A percentile compares a stretch with the other conserved stretches of the same genome.
phyloP scores from a whole-genome alignment of 2,329 filamentous ascomycete species.

The Aspergillus sp. region DNA sequence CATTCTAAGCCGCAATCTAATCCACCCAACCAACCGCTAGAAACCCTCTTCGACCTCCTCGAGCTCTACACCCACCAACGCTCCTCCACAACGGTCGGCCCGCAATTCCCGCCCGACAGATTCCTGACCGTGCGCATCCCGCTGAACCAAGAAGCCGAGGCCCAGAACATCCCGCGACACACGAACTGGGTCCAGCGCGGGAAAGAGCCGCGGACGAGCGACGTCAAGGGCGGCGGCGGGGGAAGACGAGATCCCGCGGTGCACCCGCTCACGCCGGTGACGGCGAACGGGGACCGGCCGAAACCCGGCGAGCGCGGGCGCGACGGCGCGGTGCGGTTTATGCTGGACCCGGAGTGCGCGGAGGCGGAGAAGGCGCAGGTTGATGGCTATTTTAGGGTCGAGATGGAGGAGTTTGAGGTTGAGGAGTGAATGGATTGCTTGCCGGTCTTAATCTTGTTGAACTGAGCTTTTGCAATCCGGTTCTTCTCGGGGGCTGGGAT shows the following conservation, averaged over 20 bases:
- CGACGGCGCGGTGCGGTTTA: constrained; percentile 77
- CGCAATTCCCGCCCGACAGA: constrained; percentile 60
- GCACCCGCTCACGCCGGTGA: constrained; percentile 39
- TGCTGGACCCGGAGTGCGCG: constrained; percentile 71
- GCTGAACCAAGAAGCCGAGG: constrained; percentile 71
- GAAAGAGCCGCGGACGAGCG: constrained; percentile 12
- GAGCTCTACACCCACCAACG: constrained; percentile 86
- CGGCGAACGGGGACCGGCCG: constrained; percentile 36
- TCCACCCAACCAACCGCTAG: constrained; percentile 35
- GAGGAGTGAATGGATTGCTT: constrained; percentile 29
- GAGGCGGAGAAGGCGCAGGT: constrained; percentile 60
- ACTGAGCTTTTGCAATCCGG: too few relatives aligned
- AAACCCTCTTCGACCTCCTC: constrained; percentile 81
- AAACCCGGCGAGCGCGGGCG: constrained; percentile 37
- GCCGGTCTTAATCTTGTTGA: too few relatives aligned
- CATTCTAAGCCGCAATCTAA: too few relatives aligned
- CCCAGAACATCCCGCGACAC: constrained; percentile 53
- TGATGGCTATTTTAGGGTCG: constrained; percentile 59
- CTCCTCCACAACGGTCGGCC: constrained; percentile 63
- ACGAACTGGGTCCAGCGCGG: constrained; percentile 42
- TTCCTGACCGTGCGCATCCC: constrained; percentile 82
- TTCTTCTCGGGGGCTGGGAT: too few relatives aligned
- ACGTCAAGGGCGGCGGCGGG: constrained; percentile 11
- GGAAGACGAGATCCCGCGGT: constrained; percentile 19
- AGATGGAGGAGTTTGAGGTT: constrained; percentile 58